Evolutionary conservation across 352 stramenopile species (phyloP).

Genomic region (Aphanomyces cochlioides): DNA sequence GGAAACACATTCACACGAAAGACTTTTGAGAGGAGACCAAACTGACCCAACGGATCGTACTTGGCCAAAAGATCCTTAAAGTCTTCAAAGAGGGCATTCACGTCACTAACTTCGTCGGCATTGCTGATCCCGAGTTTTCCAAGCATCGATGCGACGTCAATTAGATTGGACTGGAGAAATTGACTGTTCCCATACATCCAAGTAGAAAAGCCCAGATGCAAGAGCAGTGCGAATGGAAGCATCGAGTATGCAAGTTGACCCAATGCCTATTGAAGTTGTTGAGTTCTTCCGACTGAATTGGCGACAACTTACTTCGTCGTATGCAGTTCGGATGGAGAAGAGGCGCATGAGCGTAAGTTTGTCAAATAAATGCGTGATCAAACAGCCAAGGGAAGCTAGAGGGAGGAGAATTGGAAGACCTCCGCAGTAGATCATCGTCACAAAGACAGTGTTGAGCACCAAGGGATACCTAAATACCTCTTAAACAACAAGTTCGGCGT

Average conservation of each 20-base stretch:
- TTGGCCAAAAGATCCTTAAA: constrained; percentile 42
- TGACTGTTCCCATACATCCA: constrained; percentile 86
- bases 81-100: constrained; percentile 48
- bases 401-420: constrained; percentile 78
- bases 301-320: constrained; percentile 49
- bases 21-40: constrained; percentile 69
- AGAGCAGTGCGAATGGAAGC: constrained; percentile 64
- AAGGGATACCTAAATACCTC: constrained; percentile 50
- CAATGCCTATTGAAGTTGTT: constrained; percentile 33
- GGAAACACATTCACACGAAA: constrained; percentile 70
- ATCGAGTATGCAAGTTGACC: constrained; percentile 54
- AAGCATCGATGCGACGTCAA: constrained; percentile 53
- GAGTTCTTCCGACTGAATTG: background rate
- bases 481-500: background rate
- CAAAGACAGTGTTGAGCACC: constrained; percentile 81
- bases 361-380: constrained; percentile 71
- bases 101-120: constrained; percentile 31
- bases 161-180: constrained; percentile 52
- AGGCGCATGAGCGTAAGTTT: constrained; percentile 75
- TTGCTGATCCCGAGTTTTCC: constrained; percentile 38
- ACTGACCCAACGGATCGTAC: constrained; percentile 54
- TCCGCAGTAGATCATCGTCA: constrained; percentile 81
- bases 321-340: constrained; percentile 76
- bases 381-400: constrained; percentile 59
- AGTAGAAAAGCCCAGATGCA: constrained; percentile 72